phyloP scores from a whole-genome alignment of 2,329 filamentous ascomycete genomes.

The Fonsecaea multimorphosa region DNA sequence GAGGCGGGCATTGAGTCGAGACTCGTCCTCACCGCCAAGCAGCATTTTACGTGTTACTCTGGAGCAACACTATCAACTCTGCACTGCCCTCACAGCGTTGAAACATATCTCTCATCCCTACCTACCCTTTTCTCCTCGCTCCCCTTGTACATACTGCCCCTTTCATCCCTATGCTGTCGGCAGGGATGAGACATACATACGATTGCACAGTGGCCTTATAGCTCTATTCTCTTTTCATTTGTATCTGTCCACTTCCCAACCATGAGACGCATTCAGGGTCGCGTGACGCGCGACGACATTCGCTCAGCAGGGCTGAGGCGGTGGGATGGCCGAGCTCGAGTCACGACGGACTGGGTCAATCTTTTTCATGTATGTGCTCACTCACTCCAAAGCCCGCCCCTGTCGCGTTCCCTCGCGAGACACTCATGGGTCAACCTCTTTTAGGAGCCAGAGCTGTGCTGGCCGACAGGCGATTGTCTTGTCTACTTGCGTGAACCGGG shows the following conservation, averaged over 20 bases:
- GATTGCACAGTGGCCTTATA: constrained; percentile 18
- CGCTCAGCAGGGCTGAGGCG: constrained; percentile 39
- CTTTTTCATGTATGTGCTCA: constrained; percentile 36
- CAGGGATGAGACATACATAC: constrained; percentile 32
- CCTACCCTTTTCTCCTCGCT: background rate
- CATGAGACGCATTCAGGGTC: constrained; percentile 36
- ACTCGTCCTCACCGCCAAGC: constrained; percentile 20
- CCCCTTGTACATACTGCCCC: constrained; percentile 8
- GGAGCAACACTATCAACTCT: constrained; percentile 1
- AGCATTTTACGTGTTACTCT: constrained; percentile 14
- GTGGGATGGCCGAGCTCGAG: constrained; percentile 39
- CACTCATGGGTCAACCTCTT: constrained; percentile 10
- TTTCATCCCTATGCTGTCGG: constrained; percentile 3
- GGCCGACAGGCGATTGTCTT: constrained; percentile 38
- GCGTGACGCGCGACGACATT: constrained; percentile 38
- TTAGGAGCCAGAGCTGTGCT: constrained; percentile 41
- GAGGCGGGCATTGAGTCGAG: constrained; percentile 9
- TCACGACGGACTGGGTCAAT: constrained; percentile 40
- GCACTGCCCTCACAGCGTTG: constrained; percentile 3
- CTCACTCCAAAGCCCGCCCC: background rate
- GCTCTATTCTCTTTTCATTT: constrained; percentile 7
- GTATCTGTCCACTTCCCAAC: constrained; percentile 7
- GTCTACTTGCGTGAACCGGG: constrained; percentile 40
- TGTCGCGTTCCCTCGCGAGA: background rate
- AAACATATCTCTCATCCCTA: constrained; percentile 5